A percentile compares a stretch with the other conserved stretches of the same genome.
phyloP scores from a whole-genome alignment of 805 yeast genomes.

The Wickerhamomyces canadensis region DNA sequence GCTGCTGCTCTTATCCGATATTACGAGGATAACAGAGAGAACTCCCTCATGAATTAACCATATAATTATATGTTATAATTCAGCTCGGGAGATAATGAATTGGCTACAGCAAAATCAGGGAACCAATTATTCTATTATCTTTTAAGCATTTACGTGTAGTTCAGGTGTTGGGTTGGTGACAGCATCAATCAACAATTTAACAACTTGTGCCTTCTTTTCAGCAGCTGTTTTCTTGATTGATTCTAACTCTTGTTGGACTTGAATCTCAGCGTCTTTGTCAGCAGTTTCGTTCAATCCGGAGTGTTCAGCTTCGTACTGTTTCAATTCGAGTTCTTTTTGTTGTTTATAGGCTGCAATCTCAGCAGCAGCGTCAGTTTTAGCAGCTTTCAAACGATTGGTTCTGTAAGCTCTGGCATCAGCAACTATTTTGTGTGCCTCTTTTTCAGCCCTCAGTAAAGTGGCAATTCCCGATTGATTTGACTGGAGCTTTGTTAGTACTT shows the following conservation, averaged over 20 bases:
- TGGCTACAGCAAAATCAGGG: too few relatives aligned
- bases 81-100: too few relatives aligned
- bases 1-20: too few relatives aligned
- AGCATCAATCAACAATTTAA: conserved; percentile 72
- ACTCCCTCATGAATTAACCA: too few relatives aligned
- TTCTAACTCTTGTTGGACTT: conserved; percentile 65
- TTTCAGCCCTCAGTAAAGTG: conserved; percentile 62
- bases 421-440: conserved; percentile 95
- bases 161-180: conserved; percentile 76
- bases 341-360: conserved; percentile 85
- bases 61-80: too few relatives aligned
- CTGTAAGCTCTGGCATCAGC: conserved; percentile 90
- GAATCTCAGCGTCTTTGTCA: conserved; percentile 71
- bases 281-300: conserved; percentile 71
- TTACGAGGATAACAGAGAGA: too few relatives aligned
- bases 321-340: conserved; percentile 78
- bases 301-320: conserved; percentile 64
- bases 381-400: conserved; percentile 83
- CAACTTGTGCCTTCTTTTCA: conserved; percentile 60
- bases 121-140: too few relatives aligned
- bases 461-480: conserved; percentile 21
- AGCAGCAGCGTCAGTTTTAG: conserved; percentile 85
- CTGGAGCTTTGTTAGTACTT: conserved; percentile 2
- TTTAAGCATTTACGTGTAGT: conserved; percentile 62
- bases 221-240: conserved; percentile 61